Percentiles rank a stretch among this genome's conserved stretches.
phyloP scores from a whole-genome alignment of 345 rosid species.

The Anastatica hierochuntica region DNA sequence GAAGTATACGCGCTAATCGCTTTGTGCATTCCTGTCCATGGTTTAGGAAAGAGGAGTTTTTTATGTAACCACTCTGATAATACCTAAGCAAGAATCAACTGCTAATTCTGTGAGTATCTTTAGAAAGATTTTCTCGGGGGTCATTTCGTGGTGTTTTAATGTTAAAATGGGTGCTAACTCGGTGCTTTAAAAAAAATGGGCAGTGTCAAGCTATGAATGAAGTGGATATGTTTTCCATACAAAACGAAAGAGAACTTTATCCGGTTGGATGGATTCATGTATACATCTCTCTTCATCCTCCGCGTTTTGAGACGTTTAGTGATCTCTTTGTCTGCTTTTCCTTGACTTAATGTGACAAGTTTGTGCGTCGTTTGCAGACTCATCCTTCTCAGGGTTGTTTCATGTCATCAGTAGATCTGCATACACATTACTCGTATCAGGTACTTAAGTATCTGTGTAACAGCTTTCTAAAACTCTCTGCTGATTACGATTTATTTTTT shows the following conservation, averaged over 20 bases:
- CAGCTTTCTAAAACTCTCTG: not conserved
- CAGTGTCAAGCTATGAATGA: constrained; percentile 81
- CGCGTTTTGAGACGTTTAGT: not conserved
- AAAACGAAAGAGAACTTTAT: constrained; percentile 55
- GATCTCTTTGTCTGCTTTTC: not conserved
- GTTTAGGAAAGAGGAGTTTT: constrained; percentile 57
- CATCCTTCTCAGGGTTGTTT: constrained; percentile 95
- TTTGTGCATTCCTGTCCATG: not conserved
- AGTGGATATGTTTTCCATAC: constrained; percentile 76
- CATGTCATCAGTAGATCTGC: constrained; percentile 88
- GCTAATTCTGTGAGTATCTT: constrained; percentile 64
- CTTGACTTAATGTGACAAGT: not conserved
- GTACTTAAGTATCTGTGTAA: no score
- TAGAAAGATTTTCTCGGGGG: constrained; percentile 10
- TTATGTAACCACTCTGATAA: constrained; percentile 78
- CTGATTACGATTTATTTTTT: not conserved
- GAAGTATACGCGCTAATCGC: not conserved
- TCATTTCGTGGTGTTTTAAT: constrained; percentile 3
- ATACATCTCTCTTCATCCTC: constrained; percentile 13
- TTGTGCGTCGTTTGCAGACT: constrained; percentile 44
- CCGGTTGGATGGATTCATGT: constrained; percentile 96
- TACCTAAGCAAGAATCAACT: constrained; percentile 88
- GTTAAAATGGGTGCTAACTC: constrained; percentile 11
- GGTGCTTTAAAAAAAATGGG: not conserved
- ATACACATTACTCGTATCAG: constrained; percentile 58